Evolutionary conservation across 768 basidiomycete species (phyloP).

Genomic region (Termitomyces bulborhizus): DNA sequence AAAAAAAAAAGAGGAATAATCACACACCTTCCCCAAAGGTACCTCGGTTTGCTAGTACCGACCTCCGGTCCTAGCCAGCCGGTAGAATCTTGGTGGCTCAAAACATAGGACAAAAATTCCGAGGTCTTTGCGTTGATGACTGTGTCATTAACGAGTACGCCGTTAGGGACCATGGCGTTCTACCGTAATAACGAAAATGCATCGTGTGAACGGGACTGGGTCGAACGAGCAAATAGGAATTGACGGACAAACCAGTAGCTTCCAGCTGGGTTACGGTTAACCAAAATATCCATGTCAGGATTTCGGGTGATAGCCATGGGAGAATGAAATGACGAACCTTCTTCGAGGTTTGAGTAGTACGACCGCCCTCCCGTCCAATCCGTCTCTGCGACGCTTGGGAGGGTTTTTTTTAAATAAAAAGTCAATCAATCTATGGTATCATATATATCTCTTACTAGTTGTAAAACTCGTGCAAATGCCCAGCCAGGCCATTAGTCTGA

Average conservation of each 20-base stretch:
- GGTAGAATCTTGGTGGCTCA: constrained; percentile 44
- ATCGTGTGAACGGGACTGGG: background rate
- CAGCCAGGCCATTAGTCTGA: constrained; percentile 37
- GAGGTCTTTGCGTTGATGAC: constrained; percentile 41
- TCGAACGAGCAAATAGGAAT: background rate
- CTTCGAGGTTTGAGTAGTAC: constrained; percentile 35
- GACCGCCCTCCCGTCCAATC: constrained; percentile 38
- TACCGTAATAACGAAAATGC: constrained; percentile 6
- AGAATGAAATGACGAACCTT: constrained; percentile 21
- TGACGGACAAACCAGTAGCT: constrained; percentile 53
- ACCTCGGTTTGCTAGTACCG: constrained; percentile 44
- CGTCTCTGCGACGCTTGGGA: constrained; percentile 29
- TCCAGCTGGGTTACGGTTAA: constrained; percentile 28
- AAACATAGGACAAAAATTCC: constrained; percentile 42
- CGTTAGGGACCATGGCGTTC: constrained; percentile 53
- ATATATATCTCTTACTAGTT: constrained; percentile 1
- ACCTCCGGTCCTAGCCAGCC: constrained; percentile 56
- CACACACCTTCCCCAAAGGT: constrained; percentile 43
- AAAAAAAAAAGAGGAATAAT: too few relatives aligned
- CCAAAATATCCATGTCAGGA: background rate
- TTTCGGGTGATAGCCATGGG: background rate
- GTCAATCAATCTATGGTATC: background rate
- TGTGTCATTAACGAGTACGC: constrained; percentile 37
- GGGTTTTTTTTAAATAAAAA: background rate
- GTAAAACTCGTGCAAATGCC: constrained; percentile 35